Evolutionary conservation across 495 filamentous ascomycete genomes (phyloP).

Genomic region (Aspergillus haitiensis): DNA sequence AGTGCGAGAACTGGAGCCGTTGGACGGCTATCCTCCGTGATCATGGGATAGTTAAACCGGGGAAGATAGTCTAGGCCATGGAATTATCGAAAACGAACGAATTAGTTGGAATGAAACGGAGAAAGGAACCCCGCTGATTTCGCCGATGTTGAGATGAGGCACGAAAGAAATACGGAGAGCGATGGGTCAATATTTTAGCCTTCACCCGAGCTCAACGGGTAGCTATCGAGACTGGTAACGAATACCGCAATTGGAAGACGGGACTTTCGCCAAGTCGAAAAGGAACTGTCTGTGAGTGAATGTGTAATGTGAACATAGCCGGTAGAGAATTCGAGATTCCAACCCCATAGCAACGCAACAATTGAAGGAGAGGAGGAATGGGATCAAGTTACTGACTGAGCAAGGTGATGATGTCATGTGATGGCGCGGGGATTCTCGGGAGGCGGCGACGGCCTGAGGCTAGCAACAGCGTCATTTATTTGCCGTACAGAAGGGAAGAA

Average conservation of each 20-base stretch:
- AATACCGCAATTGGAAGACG: neutral
- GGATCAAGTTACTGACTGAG: neutral
- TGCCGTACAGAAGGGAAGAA: slow-evolving; percentile 1
- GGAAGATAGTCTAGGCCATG: slow-evolving; percentile 5
- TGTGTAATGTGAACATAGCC: neutral
- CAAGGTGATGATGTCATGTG: slow-evolving; percentile 31
- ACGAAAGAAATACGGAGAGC: slow-evolving; percentile 46
- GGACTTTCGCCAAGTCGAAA: too few relatives aligned
- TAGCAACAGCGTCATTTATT: slow-evolving; percentile 21
- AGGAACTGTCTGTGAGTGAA: too few relatives aligned
- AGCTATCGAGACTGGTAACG: slow-evolving; percentile 1
- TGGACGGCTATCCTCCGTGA: neutral
- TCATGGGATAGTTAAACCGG: neutral
- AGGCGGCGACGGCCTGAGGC: slow-evolving; percentile 22
- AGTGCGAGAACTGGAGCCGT: neutral
- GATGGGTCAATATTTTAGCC: slow-evolving; percentile 31
- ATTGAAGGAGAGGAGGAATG: neutral
- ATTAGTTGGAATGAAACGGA: slow-evolving; percentile 31
- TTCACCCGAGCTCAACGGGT: slow-evolving; percentile 5
- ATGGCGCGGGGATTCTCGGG: slow-evolving; percentile 30
- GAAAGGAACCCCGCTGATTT: slow-evolving; percentile 34
- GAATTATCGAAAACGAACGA: slow-evolving; percentile 25
- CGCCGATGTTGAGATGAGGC: slow-evolving; percentile 24
- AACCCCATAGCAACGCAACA: neutral
- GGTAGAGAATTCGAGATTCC: neutral